These are phyloP conservation scores for Spathaspora girioi DNA, from an alignment of 805 yeast species.

Conservation along the genomic window DNA sequence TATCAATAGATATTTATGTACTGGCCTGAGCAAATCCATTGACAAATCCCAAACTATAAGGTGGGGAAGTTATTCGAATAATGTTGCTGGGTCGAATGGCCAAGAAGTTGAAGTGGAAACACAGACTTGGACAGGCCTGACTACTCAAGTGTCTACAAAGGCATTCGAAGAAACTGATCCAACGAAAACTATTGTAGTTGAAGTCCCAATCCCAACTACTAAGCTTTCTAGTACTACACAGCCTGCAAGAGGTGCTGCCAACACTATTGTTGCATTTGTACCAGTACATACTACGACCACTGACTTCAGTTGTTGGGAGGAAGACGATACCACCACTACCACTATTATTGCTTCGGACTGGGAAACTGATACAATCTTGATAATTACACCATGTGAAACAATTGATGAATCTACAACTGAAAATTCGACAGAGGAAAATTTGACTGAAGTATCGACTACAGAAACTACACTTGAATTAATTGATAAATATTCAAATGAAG, in stretches of 20 bases:
- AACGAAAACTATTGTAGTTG: conserved; percentile 21
- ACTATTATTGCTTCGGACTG: not conserved
- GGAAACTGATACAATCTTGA: too few relatives aligned
- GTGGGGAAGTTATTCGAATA: conserved; percentile 10
- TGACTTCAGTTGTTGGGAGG: too few relatives aligned
- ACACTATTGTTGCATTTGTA: conserved; percentile 10
- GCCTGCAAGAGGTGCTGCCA: conserved; percentile 16
- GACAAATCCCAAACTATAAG: conserved; percentile 8
- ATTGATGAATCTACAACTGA: too few relatives aligned
- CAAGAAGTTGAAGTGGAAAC: conserved; percentile 11
- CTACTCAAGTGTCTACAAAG: too few relatives aligned
- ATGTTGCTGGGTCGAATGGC: conserved; percentile 12
- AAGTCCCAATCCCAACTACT: conserved; percentile 15
- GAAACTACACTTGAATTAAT: too few relatives aligned
- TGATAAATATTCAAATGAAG: too few relatives aligned
- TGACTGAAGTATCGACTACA: too few relatives aligned
- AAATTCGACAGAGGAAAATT: too few relatives aligned
- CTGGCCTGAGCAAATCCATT: conserved; percentile 4
- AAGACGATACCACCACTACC: not conserved
- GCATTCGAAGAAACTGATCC: conserved; percentile 11
- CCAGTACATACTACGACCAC: conserved; percentile 5
- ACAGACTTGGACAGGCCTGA: conserved; percentile 18
- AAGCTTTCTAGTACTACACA: conserved; percentile 12
- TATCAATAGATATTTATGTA: conserved; percentile 9
- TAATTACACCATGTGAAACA: not conserved